Evolutionary conservation across 495 filamentous ascomycete genomes (phyloP).

Genomic region (Hyphodiscus hymeniophilus): DNA sequence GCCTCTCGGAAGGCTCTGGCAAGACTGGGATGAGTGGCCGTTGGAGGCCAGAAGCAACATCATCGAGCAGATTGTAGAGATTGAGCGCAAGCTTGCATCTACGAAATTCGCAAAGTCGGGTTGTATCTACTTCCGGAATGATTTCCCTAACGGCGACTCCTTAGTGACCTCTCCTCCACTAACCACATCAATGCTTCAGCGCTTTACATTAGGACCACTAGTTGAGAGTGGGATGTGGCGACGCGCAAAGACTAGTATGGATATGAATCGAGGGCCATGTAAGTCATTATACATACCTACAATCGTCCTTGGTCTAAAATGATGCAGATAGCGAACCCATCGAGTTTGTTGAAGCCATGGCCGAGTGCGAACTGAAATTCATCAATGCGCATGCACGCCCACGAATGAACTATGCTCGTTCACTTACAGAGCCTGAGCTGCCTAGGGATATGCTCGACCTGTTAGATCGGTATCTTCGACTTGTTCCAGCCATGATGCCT

Average conservation of each 20-base stretch:
- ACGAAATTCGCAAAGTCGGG: conserved; percentile 12
- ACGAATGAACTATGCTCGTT: conserved; percentile 13
- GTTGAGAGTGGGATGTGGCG: conserved; percentile 4
- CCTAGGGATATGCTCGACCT: conserved; percentile 9
- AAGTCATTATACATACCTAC: conserved; percentile 3
- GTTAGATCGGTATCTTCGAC: conserved; percentile 15
- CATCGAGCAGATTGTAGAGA: conserved; percentile 13
- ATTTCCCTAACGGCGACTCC: conserved; percentile 2
- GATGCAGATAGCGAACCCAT: conserved; percentile 4
- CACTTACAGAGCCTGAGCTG: conserved; percentile 10
- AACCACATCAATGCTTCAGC: conserved; percentile 7
- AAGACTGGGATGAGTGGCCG: conserved; percentile 6
- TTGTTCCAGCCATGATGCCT: conserved; percentile 12
- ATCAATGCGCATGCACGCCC: conserved; percentile 9
- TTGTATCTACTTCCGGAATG: conserved; percentile 11
- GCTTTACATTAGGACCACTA: conserved; percentile 13
- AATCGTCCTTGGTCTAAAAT: conserved; percentile 7
- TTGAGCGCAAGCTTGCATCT: conserved; percentile 12
- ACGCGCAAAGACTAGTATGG: conserved; percentile 6
- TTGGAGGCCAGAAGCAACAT: conserved; percentile 7
- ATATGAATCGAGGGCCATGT: conserved; percentile 15
- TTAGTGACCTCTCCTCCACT: conserved; percentile 1
- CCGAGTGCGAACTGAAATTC: conserved; percentile 7
- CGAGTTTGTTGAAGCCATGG: conserved; percentile 12
- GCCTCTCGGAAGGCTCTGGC: conserved; percentile 11